Percentiles rank a stretch among this genome's conserved stretches.
These are phyloP conservation scores for Ensete glaucum DNA, from an alignment of 176 grass and related monocot genomes.

Conservation along the genomic window DNA sequence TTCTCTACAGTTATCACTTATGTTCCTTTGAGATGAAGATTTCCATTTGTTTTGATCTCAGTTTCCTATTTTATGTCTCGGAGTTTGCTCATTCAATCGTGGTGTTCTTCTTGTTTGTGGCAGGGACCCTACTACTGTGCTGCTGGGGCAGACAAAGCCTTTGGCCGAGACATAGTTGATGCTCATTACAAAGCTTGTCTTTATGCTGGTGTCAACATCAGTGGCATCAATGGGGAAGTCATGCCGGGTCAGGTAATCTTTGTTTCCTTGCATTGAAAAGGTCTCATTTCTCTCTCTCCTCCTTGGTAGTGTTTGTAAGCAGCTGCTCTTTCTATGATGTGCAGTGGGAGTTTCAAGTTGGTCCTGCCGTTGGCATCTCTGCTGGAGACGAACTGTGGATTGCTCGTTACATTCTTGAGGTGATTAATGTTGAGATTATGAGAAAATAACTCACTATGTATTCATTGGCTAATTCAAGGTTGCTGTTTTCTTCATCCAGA, in stretches of 20 bases:
- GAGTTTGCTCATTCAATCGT: too few relatives aligned
- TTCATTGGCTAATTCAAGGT: not conserved
- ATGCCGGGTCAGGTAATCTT: conserved; percentile 88
- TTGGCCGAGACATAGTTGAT: conserved; percentile 88
- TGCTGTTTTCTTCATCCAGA: conserved; percentile 26
- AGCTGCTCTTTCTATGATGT: not conserved
- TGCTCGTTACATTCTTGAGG: conserved; percentile 96
- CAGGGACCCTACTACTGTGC: conserved; percentile 96
- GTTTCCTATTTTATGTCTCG: too few relatives aligned
- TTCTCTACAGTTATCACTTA: not conserved
- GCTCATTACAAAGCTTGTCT: conserved; percentile 93
- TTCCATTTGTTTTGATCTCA: too few relatives aligned
- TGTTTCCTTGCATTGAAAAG: not conserved
- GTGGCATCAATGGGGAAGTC: conserved; percentile 96
- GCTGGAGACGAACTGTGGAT: conserved; percentile 76
- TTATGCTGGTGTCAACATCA: conserved; percentile 84
- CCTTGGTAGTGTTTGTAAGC: not conserved
- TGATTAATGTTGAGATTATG: not conserved
- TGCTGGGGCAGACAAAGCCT: conserved; percentile 73
- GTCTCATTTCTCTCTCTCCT: conserved; percentile 1
- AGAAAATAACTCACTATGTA: not conserved
- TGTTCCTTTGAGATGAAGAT: not conserved
- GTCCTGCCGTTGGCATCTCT: conserved; percentile 72
- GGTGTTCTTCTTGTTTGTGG: too few relatives aligned
- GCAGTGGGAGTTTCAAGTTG: conserved; percentile 98